Base-by-base conservation (phyloP, 2,329 filamentous ascomycete species). In the Hypoxylon rubiginosum region DNA sequence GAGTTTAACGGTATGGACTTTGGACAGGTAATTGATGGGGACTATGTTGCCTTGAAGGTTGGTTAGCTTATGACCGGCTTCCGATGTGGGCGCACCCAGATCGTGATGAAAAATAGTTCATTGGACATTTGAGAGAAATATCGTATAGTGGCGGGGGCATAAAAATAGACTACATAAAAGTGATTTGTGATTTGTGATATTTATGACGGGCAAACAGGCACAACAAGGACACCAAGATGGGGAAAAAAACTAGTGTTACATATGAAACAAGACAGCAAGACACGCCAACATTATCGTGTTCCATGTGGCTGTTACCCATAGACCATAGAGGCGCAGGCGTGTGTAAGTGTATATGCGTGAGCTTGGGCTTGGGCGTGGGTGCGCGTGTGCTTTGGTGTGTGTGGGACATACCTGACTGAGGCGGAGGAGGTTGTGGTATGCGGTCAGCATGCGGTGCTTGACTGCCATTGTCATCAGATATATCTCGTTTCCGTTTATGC, bases 11-110 rank as follows among this genome's bases (percentile, higher is more conserved):
- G 75, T 52, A 52, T 78, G 81, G 17, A 81, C 77, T 64, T 80
- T 83, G 13, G 82, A 79, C 43, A 88, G 75, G 73, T 88, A 89
- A 66, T 88, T 87, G 73, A 88, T 86, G 52, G 81, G 80, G 34
- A 75, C 59, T 59, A 67, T 64, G 64, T 73, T 74, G 71, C 74
- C 74, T 36, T 77, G 79, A 55, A 70, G 69, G 49, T 43, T 45
- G 39, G 66, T 70, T 28, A 28, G 70, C 73, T 49, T 74, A 72
- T 60, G n/a, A 53, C 36, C 46, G 52, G 48, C 19, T 59, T 52
- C 30, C 60, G 34, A 46, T 59, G 52, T 46, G 45, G 26, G 30
- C 30, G 54, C 55, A 62, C 26, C 56, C 57, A 51, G 21, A 32
- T 48, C 53, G 30, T 43, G 28, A 59, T 19, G 39, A 57, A 26